Conservation (phyloP, 1,284 basidiomycete species). For the Marasmius sp. region DNA sequence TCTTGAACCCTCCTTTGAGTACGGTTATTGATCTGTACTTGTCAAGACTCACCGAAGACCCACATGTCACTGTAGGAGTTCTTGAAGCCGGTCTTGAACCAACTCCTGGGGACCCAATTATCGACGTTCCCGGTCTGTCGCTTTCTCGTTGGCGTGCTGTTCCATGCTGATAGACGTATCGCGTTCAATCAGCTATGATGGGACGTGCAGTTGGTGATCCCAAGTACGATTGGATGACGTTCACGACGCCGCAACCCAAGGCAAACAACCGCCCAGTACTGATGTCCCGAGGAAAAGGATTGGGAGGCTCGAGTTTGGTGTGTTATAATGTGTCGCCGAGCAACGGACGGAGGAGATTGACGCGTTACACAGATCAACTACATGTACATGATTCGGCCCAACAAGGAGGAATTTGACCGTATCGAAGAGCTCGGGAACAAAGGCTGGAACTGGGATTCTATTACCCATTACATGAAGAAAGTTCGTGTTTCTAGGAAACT, state of each 20-base stretch:
- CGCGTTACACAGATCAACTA: neutral
- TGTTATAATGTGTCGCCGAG: neutral
- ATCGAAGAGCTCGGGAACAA: neutral
- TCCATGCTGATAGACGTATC: neutral
- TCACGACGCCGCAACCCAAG: neutral
- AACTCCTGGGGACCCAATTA: neutral
- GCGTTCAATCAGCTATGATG: neutral
- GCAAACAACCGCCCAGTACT: neutral
- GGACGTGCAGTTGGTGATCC: neutral
- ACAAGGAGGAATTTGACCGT: neutral
- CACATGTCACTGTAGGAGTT: conserved; percentile 5
- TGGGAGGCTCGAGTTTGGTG: neutral
- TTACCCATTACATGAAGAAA: conserved; percentile 1
- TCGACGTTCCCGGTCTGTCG: conserved; percentile 5
- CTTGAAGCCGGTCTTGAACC: conserved; percentile 9
- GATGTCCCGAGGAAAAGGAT: neutral
- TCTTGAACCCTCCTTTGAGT: neutral
- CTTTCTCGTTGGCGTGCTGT: neutral
- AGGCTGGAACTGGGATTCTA: conserved; percentile 2
- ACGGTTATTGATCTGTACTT: neutral
- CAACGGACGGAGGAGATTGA: too few species aligned
- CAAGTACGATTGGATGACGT: neutral
- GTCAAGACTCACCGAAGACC: conserved; percentile 8
- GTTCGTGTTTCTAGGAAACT: neutral
- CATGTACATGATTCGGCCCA: neutral